A percentile compares a stretch with the other conserved stretches of the same genome.
These are phyloP conservation scores for Lipomyces spencermartinsiae DNA, from an alignment of 805 yeast species.

Conservation along the genomic window DNA sequence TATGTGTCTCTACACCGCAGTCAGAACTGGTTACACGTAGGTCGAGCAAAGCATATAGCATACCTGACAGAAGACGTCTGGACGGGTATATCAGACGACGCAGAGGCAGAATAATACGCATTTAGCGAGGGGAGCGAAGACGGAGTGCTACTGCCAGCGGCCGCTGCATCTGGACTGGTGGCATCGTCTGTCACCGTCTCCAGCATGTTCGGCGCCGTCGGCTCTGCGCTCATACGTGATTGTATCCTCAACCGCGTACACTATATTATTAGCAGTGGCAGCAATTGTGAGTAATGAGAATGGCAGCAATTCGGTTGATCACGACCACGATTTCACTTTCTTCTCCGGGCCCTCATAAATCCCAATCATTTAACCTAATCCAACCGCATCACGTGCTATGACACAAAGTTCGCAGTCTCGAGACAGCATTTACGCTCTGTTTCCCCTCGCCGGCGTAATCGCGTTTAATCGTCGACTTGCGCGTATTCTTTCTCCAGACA, in stretches of 20 bases:
- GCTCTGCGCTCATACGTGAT: neutral
- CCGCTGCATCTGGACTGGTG: neutral
- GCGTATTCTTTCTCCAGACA: neutral
- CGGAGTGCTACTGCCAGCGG: neutral
- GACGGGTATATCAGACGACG: slow-evolving; percentile 1
- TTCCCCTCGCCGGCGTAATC: neutral
- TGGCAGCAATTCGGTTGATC: neutral
- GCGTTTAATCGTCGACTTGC: neutral
- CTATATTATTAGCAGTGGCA: neutral
- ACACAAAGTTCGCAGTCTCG: neutral
- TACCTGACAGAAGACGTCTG: slow-evolving; percentile 13
- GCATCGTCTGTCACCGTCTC: neutral
- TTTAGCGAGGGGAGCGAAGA: neutral
- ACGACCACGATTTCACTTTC: neutral
- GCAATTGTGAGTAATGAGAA: neutral
- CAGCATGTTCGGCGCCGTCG: neutral
- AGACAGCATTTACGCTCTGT: neutral
- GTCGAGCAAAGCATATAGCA: neutral
- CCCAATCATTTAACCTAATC: neutral
- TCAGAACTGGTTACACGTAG: neutral
- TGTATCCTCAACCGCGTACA: neutral
- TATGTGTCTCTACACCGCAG: slow-evolving; percentile 2
- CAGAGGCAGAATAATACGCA: slow-evolving; percentile 11
- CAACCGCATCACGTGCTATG: neutral
- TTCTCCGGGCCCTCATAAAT: neutral